Conservation (phyloP, 1,284 basidiomycete genomes). For the Pseudozyma thailandica region DNA sequence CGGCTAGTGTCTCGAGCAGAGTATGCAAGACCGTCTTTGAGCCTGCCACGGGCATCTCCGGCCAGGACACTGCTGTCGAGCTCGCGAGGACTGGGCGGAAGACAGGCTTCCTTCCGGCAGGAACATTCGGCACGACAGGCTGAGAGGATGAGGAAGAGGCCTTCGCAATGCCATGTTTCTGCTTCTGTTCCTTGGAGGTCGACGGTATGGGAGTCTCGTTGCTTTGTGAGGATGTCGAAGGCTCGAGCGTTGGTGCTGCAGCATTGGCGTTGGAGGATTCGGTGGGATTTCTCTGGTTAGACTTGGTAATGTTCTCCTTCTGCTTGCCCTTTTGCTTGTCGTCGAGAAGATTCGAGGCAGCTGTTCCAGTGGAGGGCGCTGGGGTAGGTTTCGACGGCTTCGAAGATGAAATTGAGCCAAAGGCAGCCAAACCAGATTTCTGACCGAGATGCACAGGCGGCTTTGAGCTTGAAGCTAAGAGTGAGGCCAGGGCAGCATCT, state of each 20-base stretch:
- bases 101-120: slow-evolving; percentile 32
- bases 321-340: slow-evolving; percentile 14
- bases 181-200: slow-evolving; percentile 6
- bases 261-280: background rate
- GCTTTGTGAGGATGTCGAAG: slow-evolving; percentile 4
- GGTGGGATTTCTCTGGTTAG: background rate
- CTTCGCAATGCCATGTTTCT: background rate
- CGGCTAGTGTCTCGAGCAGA: slow-evolving; percentile 32
- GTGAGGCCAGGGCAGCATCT: slow-evolving; percentile 41
- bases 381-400: background rate
- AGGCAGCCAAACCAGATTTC: slow-evolving; percentile 25
- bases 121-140: slow-evolving; percentile 10
- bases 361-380: background rate
- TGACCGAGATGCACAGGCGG: slow-evolving; percentile 19
- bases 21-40: slow-evolving; percentile 48
- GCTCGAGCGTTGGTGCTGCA: background rate
- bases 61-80: slow-evolving; percentile 46
- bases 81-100: slow-evolving; percentile 48
- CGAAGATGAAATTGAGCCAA: slow-evolving; percentile 19
- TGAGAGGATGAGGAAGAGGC: background rate
- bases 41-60: slow-evolving; percentile 39
- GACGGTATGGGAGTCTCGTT: background rate
- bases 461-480: slow-evolving; percentile 39
- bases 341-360: slow-evolving; percentile 6
- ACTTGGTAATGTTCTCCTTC: background rate